Evolutionary conservation across 257 asterid genomes (phyloP).

Genomic region (Ophiorrhiza pumila): DNA sequence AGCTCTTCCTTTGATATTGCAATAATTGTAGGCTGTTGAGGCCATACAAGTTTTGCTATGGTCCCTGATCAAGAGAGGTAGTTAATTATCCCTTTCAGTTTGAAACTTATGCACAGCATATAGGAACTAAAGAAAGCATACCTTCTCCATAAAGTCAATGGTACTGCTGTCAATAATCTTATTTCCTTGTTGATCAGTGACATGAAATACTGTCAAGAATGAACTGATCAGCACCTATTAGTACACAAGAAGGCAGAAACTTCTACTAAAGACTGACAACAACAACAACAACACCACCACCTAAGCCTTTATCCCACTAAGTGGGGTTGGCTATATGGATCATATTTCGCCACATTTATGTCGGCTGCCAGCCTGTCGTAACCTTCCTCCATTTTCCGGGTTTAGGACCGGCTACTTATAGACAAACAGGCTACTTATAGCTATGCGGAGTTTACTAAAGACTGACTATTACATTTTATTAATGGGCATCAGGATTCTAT

Average conservation of each 20-base stretch:
- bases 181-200: slow-evolving; percentile 88
- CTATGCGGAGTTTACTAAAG: too few species aligned
- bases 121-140: slow-evolving; percentile 24
- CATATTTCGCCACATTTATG: too few species aligned
- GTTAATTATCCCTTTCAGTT: slow-evolving; percentile 13
- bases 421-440: too few species aligned
- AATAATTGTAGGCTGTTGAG: slow-evolving; percentile 12
- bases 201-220: slow-evolving; percentile 76
- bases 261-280: too few species aligned
- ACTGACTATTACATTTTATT: background rate
- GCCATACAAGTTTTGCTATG: slow-evolving; percentile 6
- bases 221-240: slow-evolving; percentile 5
- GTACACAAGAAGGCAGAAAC: background rate
- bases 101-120: background rate
- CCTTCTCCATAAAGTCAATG: slow-evolving; percentile 83
- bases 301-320: too few species aligned
- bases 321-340: too few species aligned
- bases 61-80: slow-evolving; percentile 17
- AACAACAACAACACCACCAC: too few species aligned
- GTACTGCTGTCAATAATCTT: slow-evolving; percentile 68
- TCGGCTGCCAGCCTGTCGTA: too few species aligned
- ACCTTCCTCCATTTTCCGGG: too few species aligned
- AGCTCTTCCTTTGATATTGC: slow-evolving; percentile 5
- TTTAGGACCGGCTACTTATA: too few species aligned
- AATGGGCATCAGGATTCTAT: background rate